phyloP scores from a whole-genome alignment of 2,329 filamentous ascomycete species.

The Capronia coronata region DNA sequence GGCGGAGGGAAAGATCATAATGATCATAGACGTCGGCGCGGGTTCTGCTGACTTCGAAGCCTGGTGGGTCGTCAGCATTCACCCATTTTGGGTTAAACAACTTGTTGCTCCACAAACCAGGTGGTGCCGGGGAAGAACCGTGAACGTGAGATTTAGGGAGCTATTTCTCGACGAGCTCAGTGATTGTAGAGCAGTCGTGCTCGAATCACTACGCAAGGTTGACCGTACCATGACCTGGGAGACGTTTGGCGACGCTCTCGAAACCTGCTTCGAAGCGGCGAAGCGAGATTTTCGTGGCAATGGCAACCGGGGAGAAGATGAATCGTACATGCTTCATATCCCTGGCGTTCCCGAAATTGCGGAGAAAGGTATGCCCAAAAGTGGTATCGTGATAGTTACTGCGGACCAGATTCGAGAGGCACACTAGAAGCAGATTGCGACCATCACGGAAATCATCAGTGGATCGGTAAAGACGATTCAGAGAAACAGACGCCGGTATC shows the following conservation, averaged over 20 bases:
- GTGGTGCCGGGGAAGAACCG: slow-evolving; percentile 2
- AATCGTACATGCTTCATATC: background rate
- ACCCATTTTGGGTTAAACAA: background rate
- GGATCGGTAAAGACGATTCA: background rate
- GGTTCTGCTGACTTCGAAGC: slow-evolving; percentile 2
- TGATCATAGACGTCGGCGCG: slow-evolving; percentile 7
- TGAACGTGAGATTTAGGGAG: background rate
- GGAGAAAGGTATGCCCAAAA: background rate
- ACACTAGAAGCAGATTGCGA: background rate
- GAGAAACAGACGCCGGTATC: background rate
- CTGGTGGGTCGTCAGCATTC: background rate
- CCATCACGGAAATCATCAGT: background rate
- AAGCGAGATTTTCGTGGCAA: background rate
- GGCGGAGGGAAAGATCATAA: background rate
- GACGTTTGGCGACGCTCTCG: background rate
- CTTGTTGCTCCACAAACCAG: background rate
- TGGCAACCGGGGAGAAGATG: background rate
- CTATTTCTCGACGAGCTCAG: background rate
- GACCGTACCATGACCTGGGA: background rate
- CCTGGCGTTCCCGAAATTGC: background rate
- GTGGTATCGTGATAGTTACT: background rate
- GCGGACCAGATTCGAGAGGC: background rate
- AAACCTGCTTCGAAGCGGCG: background rate
- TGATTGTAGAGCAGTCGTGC: background rate
- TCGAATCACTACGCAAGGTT: background rate